These are phyloP conservation scores for Chondrus crispus DNA, from an alignment of 23 red algal species.

Conservation along the genomic window DNA sequence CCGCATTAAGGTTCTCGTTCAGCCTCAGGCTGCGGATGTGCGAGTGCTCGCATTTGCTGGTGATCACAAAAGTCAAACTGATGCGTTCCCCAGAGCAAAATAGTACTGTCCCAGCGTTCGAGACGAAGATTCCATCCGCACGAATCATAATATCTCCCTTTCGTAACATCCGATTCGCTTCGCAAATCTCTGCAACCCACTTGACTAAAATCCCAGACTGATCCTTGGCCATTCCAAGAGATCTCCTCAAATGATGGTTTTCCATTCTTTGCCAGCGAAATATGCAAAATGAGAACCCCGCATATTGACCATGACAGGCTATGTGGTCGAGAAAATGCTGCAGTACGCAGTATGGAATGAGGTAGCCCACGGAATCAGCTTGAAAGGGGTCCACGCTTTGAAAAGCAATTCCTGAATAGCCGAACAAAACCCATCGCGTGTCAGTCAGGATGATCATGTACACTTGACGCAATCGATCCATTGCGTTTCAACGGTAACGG, in stretches of 20 bases:
- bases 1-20: constrained; percentile 48
- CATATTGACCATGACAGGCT: constrained; percentile 68
- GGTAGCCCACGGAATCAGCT: constrained; percentile 83
- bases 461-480: too few species aligned
- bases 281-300: constrained; percentile 76
- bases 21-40: constrained; percentile 88
- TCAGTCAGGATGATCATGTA: too few species aligned
- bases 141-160: constrained; percentile 85
- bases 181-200: constrained; percentile 63
- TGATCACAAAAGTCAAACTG: constrained; percentile 76
- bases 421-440: too few species aligned
- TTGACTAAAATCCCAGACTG: constrained; percentile 77
- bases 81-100: constrained; percentile 86
- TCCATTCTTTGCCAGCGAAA: constrained; percentile 86
- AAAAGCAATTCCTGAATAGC: constrained; percentile 77
- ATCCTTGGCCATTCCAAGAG: constrained; percentile 40
- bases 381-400: constrained; percentile 78
- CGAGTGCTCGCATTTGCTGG: constrained; percentile 82
- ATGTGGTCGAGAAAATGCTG: constrained; percentile 93
- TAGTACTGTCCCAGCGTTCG: constrained; percentile 85
- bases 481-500: too few species aligned
- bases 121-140: constrained; percentile 76
- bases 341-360: constrained; percentile 85
- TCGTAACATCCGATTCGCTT: constrained; percentile 54
- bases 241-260: constrained; percentile 67